Evolutionary conservation across 352 stramenopile genomes (phyloP).

Genomic region (Halophytophthora batemanensis): DNA sequence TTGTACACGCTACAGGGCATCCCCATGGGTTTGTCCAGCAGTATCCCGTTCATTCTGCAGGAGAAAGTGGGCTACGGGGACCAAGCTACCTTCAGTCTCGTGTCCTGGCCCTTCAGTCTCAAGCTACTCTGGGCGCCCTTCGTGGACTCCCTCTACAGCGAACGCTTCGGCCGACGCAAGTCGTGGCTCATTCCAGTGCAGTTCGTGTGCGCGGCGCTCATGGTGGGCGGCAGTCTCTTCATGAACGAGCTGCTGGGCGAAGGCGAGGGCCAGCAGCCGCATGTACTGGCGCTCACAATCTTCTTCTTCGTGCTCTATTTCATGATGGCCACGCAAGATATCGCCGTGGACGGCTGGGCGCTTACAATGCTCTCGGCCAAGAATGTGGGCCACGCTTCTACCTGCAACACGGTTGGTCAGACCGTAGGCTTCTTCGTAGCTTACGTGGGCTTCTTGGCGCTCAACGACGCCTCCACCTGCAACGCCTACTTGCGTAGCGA

Average conservation of each 20-base stretch:
- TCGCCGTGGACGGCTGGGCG: conserved; percentile 99
- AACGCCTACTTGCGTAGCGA: conserved; percentile 83
- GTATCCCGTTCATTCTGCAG: conserved; percentile 98
- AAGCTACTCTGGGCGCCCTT: conserved; percentile 99
- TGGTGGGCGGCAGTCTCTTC: conserved; percentile 89
- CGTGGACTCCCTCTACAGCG: conserved; percentile 93
- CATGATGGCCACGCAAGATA: conserved; percentile 99
- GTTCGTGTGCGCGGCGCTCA: conserved; percentile 93
- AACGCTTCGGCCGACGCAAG: conserved; percentile 91
- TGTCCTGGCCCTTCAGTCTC: conserved; percentile 98
- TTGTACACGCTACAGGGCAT: conserved; percentile 99
- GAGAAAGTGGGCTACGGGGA: conserved; percentile 97
- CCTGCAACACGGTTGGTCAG: conserved; percentile 96
- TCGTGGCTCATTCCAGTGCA: conserved; percentile 98
- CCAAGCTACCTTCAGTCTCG: conserved; percentile 97
- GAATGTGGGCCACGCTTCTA: conserved; percentile 95
- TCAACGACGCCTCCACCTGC: conserved; percentile 93
- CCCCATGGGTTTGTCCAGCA: conserved; percentile 97
- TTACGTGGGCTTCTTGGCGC: conserved; percentile 98
- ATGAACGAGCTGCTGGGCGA: conserved; percentile 88
- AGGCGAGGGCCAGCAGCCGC: conserved; percentile 65
- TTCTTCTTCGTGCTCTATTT: conserved; percentile 99
- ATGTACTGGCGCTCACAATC: conserved; percentile 92
- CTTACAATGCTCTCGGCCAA: conserved; percentile 98
- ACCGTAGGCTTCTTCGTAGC: conserved; percentile 97